Base-by-base conservation (phyloP, 805 yeast genomes). In the Jamesozyma hellenica region DNA sequence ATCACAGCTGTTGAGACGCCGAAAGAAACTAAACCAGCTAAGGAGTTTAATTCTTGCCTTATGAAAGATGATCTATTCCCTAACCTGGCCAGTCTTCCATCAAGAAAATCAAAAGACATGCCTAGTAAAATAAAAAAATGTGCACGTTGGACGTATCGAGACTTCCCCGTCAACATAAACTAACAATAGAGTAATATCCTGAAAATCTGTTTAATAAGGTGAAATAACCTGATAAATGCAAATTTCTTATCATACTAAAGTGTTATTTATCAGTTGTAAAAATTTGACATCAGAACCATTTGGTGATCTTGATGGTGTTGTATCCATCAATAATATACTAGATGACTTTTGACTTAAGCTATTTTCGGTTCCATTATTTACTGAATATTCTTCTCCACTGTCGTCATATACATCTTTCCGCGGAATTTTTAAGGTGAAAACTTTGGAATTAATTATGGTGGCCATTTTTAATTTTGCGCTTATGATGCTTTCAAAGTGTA, bases 31-130 rank as follows among this genome's bases (percentile, higher is more conserved):
- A 90, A 74, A 63, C 92, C 98, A 16, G 97, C 97, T 51, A 90
- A 72, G 1, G 96, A 88, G 59, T 90, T 98, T 53, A 90, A 74
- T 65, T 90, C 98, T 63, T 90, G 97, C 44, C 98, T 98, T 82
- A 90, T 84, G 39, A 92, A 70, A 10, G 94, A 81, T 3, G 94
- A 75, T 66, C 88, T 87, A 60, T 87, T 82, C 64, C 96, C 76
- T 66, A 92, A 72, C 55, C 98, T 74, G 3, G 98, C 98, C 9
- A 90, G 97, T 53, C 94, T 77, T 25, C 98, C 98, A 60, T 90
- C 98, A 60, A 90, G 83, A 59, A 92, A 87, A 61, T 90, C 98
- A 61, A 90, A 90, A 59, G 90, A 86, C 54, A 88, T 74, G 3
- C 98, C 98, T 49, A 90, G 68, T n/a, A 83, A 71, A 31, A 87